Evolutionary conservation across 345 rosid genomes (phyloP), one percentile per base, ranked within the genome.

Genomic region (Pistacia integerrima): DNA sequence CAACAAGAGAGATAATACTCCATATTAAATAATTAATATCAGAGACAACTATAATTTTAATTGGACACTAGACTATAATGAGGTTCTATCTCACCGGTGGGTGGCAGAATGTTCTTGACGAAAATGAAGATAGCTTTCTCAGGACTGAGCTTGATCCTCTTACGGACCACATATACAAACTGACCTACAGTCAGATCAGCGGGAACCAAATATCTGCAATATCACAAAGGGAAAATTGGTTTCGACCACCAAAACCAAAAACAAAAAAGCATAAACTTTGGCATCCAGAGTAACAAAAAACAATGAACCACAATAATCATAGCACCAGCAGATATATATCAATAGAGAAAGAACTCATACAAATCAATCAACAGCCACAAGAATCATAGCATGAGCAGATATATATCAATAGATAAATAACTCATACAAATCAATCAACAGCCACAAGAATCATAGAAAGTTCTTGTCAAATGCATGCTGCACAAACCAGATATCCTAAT

Each of bases 181-280:
- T 90, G 97, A 56, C 97, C 97, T 69, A 92, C 94, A 4, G 94
- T 92, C 48, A 92, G 85, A 88, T 92, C 97, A 75, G 94, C 94
- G 33, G 97, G 97, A 79, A 92, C 97, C 79, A 92, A 79, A 72
- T 90, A 92, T 82, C 97, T 92, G 76, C 79, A 76, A 71, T 44
- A 13, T 28, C 63, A 44, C n/a, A 20, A 55, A 62, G n/a, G 12
- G 11, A 11, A 33, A 14, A 73, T 11, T 73, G 48, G 76, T 49
- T 60, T 44, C 68, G 61, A 61, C 54, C 16, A 3, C 58, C 3
- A 16, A 12, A 14, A 25, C n/a, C 57, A 0, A 17, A 46, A 46
- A 20, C 10, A 66, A 14, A 12, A 72, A 57, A 33, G 4, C 49
- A 36, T 30, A 52, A 36, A 41, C 28, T 36, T 28, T 10, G 12